Evolutionary conservation across 2,329 filamentous ascomycete genomes (phyloP).

Genomic region (Stromatinia cepivora): DNA sequence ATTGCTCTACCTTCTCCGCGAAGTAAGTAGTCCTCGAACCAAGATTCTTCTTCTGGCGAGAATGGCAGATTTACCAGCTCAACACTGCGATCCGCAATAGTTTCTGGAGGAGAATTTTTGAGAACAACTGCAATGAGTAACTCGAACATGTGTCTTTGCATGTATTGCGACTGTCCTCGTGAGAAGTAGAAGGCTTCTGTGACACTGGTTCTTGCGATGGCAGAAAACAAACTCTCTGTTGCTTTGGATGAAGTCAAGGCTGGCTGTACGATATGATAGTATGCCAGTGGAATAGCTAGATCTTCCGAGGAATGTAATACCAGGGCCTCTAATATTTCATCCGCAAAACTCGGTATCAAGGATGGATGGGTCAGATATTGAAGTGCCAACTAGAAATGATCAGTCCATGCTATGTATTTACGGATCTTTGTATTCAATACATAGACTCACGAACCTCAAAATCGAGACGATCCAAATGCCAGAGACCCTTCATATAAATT

Average conservation of each 20-base stretch:
- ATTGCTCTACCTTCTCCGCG: constrained; percentile 64
- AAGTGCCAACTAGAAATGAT: constrained; percentile 57
- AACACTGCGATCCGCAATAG: constrained; percentile 56
- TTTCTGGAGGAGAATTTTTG: constrained; percentile 42
- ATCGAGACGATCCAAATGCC: constrained; percentile 73
- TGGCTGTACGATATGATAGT: constrained; percentile 75
- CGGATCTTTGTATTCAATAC: neutral
- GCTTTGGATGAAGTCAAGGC: constrained; percentile 64
- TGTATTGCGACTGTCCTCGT: constrained; percentile 60
- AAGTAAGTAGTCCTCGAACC: constrained; percentile 70
- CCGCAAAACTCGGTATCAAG: constrained; percentile 76
- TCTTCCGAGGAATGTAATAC: constrained; percentile 62
- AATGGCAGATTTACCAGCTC: constrained; percentile 75
- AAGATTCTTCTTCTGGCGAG: constrained; percentile 67
- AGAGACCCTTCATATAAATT: constrained; percentile 78
- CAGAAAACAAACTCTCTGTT: constrained; percentile 66
- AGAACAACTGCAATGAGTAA: constrained; percentile 63
- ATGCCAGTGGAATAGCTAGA: constrained; percentile 68
- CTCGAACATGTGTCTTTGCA: constrained; percentile 65
- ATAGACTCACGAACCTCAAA: constrained; percentile 55
- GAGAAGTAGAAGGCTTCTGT: constrained; percentile 74
- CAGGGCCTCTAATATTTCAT: constrained; percentile 74
- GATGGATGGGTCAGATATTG: constrained; percentile 78
- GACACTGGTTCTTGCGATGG: constrained; percentile 65
- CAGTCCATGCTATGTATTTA: constrained; percentile 32